phyloP scores from a whole-genome alignment of 257 asterid species.

The Asclepias syriaca region DNA sequence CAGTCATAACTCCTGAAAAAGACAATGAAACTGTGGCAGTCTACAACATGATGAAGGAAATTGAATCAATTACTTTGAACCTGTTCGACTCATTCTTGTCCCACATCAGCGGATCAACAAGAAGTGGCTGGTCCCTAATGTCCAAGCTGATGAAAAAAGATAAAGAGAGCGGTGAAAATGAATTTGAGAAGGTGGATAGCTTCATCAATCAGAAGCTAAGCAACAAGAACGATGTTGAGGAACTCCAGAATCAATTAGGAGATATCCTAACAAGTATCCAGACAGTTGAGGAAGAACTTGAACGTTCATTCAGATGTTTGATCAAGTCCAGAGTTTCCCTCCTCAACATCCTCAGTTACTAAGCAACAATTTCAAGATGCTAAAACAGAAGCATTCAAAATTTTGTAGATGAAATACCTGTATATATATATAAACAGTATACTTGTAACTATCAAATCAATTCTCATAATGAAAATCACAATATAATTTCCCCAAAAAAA shows the following conservation, averaged over 20 bases:
- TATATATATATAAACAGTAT: not conserved
- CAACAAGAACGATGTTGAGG: constrained; percentile 4
- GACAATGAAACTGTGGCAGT: not conserved
- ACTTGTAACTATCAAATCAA: not conserved
- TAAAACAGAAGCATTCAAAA: constrained; percentile 14
- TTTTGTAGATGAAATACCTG: not conserved
- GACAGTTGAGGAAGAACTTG: constrained; percentile 32
- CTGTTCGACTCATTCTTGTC: constrained; percentile 22
- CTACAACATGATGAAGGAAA: constrained; percentile 15
- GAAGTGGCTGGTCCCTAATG: constrained; percentile 26
- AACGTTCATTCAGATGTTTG: constrained; percentile 16
- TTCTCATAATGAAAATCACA: not conserved
- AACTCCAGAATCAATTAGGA: constrained; percentile 19
- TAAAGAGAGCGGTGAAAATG: not conserved
- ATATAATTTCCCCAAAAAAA: no score
- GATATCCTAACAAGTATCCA: constrained; percentile 29
- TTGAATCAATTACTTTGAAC: constrained; percentile 16
- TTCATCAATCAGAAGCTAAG: not conserved
- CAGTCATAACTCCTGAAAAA: not conserved
- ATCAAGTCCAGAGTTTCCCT: constrained; percentile 30
- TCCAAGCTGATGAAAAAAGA: constrained; percentile 20
- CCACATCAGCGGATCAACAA: constrained; percentile 12
- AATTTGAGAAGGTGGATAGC: constrained; percentile 7
- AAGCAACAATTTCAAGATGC: constrained; percentile 17
- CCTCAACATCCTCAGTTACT: constrained; percentile 2